Evolutionary conservation across 2,329 filamentous ascomycete genomes (phyloP).

Genomic region (Cladosporium sp.): DNA sequence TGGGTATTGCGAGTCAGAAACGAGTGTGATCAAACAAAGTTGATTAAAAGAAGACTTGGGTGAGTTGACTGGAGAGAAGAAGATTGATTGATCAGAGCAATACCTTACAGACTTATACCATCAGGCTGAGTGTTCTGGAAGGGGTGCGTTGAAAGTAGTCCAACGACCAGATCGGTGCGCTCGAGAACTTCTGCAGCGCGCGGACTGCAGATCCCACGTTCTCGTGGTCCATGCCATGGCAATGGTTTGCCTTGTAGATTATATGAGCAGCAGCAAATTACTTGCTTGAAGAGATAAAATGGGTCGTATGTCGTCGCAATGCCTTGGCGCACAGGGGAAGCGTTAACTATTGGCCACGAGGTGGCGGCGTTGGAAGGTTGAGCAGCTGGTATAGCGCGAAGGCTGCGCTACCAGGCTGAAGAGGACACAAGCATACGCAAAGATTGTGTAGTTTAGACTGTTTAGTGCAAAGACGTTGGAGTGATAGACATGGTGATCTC

Average conservation of each 20-base stretch:
- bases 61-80: slow-evolving; percentile 6
- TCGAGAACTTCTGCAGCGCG: background rate
- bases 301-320: background rate
- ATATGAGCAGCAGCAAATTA: background rate
- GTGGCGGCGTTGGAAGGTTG: background rate
- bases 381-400: background rate
- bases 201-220: slow-evolving; percentile 2
- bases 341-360: slow-evolving; percentile 4
- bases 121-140: background rate
- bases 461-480: slow-evolving; percentile 2
- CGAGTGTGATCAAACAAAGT: slow-evolving; percentile 17
- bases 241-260: background rate
- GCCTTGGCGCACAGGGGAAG: background rate
- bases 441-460: background rate
- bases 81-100: background rate
- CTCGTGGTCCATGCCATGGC: background rate
- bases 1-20: background rate
- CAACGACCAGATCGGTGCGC: background rate
- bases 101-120: background rate
- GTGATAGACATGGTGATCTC: slow-evolving; percentile 7
- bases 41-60: slow-evolving; percentile 4
- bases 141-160: background rate
- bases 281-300: background rate
- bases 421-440: background rate
- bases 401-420: background rate